Evolutionary conservation across 768 basidiomycete genomes (phyloP), one percentile per base, ranked within the genome.

Genomic region (Trametes sanguinea): DNA sequence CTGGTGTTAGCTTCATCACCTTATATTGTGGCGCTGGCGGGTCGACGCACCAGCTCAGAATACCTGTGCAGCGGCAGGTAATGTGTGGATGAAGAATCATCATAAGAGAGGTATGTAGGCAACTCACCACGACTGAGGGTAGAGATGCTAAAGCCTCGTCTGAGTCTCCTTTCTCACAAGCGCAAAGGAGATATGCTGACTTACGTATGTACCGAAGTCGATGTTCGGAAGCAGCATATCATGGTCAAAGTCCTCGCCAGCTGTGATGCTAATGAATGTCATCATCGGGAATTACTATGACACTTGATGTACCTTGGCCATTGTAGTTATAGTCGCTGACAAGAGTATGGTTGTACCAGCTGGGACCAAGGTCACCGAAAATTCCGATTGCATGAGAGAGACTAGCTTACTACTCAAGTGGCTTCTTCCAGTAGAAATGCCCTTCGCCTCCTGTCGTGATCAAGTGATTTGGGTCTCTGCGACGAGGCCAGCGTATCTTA

Each of bases 391-490:
- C 30, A 32, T 9, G 10, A 16, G 11, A 32, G 13, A 42, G 4
- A 14, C 2, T 43, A 4, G 60, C 70, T 27, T 59, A 71, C 72
- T 75, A 80, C 27, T 72, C 71, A 29, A 71, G 73, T 6, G 77
- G 73, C n/a, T 77, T 66, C 47, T 76, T 75, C 80, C 78, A 82
- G 66, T 74, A 82, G 69, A 85, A 84, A 16, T 83, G 82, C 1
- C 84, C 84, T 70, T 85, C 83, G 4, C 83, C 83, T 17, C 83
- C 83, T 1, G 82, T 83, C 1, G 81, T 83, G 42, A 85, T 83
- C 61, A 84, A 54, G 61, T 85, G 83, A 67, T 80, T 67, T 7
- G 80, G 77, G 63, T 85, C 83, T 29, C 83, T 84, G 40, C 46
- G 16, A 4, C 17, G 10, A 6, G 13, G 6, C 43, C 5, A n/a